phyloP scores from a whole-genome alignment of 1,284 basidiomycete genomes.

The Macrocystidia cucumis region DNA sequence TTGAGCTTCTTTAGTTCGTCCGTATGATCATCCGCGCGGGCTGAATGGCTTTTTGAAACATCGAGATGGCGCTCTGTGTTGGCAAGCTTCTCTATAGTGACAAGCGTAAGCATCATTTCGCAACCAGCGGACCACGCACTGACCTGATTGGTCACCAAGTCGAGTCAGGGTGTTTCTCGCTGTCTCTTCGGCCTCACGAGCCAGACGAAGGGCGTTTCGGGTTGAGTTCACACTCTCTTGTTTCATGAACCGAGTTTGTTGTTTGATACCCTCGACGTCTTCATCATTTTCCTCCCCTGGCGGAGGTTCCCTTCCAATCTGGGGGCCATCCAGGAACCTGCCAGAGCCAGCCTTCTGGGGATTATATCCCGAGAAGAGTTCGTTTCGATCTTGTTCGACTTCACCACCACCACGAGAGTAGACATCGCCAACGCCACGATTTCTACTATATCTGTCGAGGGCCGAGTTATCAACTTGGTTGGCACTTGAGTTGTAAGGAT shows the following conservation, averaged over 20 bases:
- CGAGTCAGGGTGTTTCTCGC: slow-evolving; percentile 81
- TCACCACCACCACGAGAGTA: slow-evolving; percentile 54
- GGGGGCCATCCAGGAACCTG: slow-evolving; percentile 60
- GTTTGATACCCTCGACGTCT: slow-evolving; percentile 95
- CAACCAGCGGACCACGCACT: too few species aligned
- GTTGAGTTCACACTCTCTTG: slow-evolving; percentile 91
- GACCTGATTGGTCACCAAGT: slow-evolving; percentile 95
- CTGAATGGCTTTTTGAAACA: slow-evolving; percentile 85
- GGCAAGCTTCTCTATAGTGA: slow-evolving; percentile 69
- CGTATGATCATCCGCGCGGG: slow-evolving; percentile 88
- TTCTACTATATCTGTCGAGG: slow-evolving; percentile 41
- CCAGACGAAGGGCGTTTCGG: slow-evolving; percentile 88
- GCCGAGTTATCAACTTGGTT: slow-evolving; percentile 17
- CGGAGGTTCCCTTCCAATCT: slow-evolving; percentile 32
- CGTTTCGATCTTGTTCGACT: slow-evolving; percentile 61
- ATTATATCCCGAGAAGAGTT: slow-evolving; percentile 70
- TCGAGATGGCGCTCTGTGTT: slow-evolving; percentile 97
- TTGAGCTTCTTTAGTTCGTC: slow-evolving; percentile 93
- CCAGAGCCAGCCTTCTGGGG: slow-evolving; percentile 48
- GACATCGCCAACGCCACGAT: slow-evolving; percentile 47
- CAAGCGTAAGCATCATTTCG: slow-evolving; percentile 2
- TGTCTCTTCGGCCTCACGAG: slow-evolving; percentile 94
- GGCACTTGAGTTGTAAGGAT: slow-evolving; percentile 34
- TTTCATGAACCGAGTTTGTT: slow-evolving; percentile 86
- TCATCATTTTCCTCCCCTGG: slow-evolving; percentile 87